Evolutionary conservation across 202 grass and related monocot genomes (phyloP).

Genomic region (Hordeum pubiflorum): DNA sequence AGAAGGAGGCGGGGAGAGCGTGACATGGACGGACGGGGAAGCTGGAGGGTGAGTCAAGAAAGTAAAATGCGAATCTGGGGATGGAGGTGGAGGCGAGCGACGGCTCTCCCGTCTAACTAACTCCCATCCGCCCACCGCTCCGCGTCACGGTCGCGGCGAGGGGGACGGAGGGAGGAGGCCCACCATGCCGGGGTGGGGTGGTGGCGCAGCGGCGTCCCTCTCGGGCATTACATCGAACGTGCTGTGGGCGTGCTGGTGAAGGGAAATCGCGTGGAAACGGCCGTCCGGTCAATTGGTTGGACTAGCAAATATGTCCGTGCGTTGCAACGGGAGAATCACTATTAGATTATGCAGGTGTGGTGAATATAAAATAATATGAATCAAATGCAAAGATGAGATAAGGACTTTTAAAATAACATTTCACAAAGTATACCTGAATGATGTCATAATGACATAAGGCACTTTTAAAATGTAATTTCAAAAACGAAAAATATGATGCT

Average conservation of each 20-base stretch:
- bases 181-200: neutral
- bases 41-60: neutral
- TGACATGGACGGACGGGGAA: constrained; percentile 37
- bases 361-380: no score
- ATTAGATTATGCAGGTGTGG: no score
- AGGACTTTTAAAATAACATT: no score
- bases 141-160: constrained; percentile 34
- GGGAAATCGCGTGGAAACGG: constrained; percentile 6
- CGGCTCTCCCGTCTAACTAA: constrained; percentile 10
- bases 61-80: neutral
- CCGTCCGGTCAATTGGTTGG: neutral
- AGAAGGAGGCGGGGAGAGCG: constrained; percentile 3
- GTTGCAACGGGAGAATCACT: no score
- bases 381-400: no score
- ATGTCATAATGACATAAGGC: no score
- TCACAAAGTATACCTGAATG: no score
- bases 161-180: neutral
- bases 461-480: no score
- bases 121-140: constrained; percentile 21
- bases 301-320: no score
- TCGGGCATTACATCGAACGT: constrained; percentile 38
- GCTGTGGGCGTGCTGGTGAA: neutral
- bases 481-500: no score
- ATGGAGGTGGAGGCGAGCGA: neutral
- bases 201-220: constrained; percentile 9